Base-by-base conservation (phyloP, 179 eudicot species). In the Actinidia polygama region DNA sequence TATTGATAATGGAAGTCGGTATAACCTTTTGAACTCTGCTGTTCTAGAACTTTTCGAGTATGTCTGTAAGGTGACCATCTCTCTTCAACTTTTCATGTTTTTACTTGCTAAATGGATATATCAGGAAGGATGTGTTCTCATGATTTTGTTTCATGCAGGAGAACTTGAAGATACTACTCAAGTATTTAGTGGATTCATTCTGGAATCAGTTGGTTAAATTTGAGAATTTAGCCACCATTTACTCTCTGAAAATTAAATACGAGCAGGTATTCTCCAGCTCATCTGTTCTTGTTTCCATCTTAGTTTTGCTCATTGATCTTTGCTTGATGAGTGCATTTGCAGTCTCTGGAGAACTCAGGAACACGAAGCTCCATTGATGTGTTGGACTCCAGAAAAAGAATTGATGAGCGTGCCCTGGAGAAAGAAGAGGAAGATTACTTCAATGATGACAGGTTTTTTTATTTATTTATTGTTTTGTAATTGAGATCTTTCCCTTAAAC, bases 351-450 rank as follows among this genome's bases (percentile, higher is more conserved):
- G 87, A 91, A 75, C 79, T 82, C 85, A 47, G 98, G 85, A 82
- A 85, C 82, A 30, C 86, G 82, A 67, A 86, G 87, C 83, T 82
- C 90, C 54, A 83, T 80, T 18, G 61, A 73, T 76, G 83, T 81
- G 62, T 81, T 83, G 70, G 94, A 95, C 70, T 79, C 93, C 12
- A 92, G 97, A 86, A 97, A 90, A 85, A 90, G 94, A 62, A 84
- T 80, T 70, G 98, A 97, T 82, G 99, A 91, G 54, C 96, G 98
- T 72, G 95, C 94, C 61, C 86, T 95, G 85, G 99, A 97, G 89
- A 95, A 93, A 86, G 99, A 94, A 85, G 99, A 94, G 90, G 98
- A 95, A 85, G 98, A 97, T 63, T 97, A 94, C 87, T 97, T 95
- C 82, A 97, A 97, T 6, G 98, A 94, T 88, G 96, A 93, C 50